Base-by-base conservation (phyloP, 202 grass and related monocot genomes). In the Zoysia matrella region DNA sequence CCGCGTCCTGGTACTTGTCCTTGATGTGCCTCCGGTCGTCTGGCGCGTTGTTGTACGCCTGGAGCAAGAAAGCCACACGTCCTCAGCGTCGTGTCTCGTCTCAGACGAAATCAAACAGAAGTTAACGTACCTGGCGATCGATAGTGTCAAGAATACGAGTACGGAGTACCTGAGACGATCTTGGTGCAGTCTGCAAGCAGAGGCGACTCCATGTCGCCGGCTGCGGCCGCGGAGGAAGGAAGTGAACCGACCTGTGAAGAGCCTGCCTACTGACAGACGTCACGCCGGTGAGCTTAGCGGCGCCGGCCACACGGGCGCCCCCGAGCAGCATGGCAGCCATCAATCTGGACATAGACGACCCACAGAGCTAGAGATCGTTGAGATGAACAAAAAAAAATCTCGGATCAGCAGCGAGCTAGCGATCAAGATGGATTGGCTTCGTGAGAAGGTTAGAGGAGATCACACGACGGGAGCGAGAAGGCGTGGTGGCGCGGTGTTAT, bases 161-260 rank as follows among this genome's bases (percentile, higher is more conserved):
- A 36, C 30, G 30, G n/a, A n/a, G 14, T 71, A 94, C 92, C 92
- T 89, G 86, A 36, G 89, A 91, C 18, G 89, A 91, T 36, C 72
- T 88, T 41, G 76, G 84, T 3, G 80, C 84, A 2, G 89, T 47
- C 47, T 90, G 90, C 67, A 95, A 54, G 86, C 82, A 86, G 63
- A 95, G 87, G 47, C 82, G 82, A 72, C 74, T 79, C 61, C 90
- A 84, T 62, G 67, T 82, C 55, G 54, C 86, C 30, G 61, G 18
- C 2, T 61, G 85, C 30, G 79, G 74, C 30, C 72, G 72, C 11
- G 86, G 71, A 72, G 60, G 62, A 63, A 83, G 66, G 63, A 88
- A 71, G 74, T 30, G 73, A 14, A 75, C 72, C 60, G 67, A 75
- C 8, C 52, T 51, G 6, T 69, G 55, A 0, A 74, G 45, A n/a